Evolutionary conservation across 2,329 filamentous ascomycete species (phyloP).

Genomic region (Fusarium sp.): DNA sequence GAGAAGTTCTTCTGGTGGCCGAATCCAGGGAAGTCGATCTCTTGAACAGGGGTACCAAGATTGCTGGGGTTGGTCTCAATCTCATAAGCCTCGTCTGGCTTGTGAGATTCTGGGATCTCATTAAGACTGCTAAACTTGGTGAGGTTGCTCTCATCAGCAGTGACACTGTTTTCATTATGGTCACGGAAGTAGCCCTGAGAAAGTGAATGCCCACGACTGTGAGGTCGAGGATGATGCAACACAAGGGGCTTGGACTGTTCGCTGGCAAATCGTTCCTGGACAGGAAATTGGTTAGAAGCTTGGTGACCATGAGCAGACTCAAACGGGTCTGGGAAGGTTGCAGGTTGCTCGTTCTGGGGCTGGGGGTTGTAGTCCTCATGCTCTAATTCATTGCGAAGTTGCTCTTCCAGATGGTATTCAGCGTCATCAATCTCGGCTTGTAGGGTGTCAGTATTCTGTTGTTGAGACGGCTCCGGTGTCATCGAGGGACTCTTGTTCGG

Average conservation of each 20-base stretch:
- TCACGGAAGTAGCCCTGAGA: constrained; percentile 74
- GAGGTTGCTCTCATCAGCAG: constrained; percentile 41
- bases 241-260: constrained; percentile 66
- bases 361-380: constrained; percentile 81
- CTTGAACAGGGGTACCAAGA: constrained; percentile 71
- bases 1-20: constrained; percentile 68
- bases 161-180: constrained; percentile 56
- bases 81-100: constrained; percentile 69
- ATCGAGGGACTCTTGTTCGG: constrained; percentile 63
- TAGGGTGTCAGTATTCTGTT: constrained; percentile 73
- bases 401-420: constrained; percentile 85
- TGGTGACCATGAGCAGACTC: constrained; percentile 55
- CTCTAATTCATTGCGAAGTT: constrained; percentile 81
- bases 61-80: constrained; percentile 81
- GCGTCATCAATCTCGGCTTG: constrained; percentile 88
- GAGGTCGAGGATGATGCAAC: constrained; percentile 78
- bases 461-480: constrained; percentile 62
- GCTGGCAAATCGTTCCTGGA: constrained; percentile 64
- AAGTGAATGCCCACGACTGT: constrained; percentile 77
- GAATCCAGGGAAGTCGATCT: constrained; percentile 60
- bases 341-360: constrained; percentile 51
- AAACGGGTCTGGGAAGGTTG: constrained; percentile 40
- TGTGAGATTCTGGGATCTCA: constrained; percentile 55
- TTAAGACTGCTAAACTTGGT: constrained; percentile 54
- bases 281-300: constrained; percentile 61